Percentiles rank a stretch among this genome's conserved stretches.
Evolutionary conservation across 495 filamentous ascomycete species (phyloP).

Genomic region (Tuber borchii): DNA sequence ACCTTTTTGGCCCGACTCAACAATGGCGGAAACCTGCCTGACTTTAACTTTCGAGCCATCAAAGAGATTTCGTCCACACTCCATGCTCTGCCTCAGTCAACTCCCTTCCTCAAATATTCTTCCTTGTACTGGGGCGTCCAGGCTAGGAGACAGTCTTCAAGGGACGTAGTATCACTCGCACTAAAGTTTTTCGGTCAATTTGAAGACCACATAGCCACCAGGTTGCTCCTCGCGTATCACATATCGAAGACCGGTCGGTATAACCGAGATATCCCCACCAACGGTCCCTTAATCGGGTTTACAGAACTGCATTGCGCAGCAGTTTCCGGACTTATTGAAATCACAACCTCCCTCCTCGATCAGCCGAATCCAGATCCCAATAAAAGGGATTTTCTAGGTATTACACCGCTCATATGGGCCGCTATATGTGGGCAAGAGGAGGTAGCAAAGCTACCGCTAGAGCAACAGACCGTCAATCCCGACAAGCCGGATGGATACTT

Average conservation of each 20-base stretch:
- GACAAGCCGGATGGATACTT: not conserved
- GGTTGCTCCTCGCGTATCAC: not conserved
- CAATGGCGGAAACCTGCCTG: not conserved
- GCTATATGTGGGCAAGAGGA: no score
- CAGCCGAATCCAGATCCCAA: not conserved
- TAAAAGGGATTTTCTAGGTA: not conserved
- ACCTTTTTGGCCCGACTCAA: not conserved
- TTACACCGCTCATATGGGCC: no score
- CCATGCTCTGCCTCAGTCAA: not conserved
- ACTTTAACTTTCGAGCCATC: not conserved
- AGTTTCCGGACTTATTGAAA: not conserved
- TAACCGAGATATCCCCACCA: not conserved
- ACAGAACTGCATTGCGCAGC: not conserved
- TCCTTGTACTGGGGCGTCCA: not conserved
- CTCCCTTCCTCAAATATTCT: not conserved
- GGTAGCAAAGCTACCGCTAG: no score
- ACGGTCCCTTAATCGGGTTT: not conserved
- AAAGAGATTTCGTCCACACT: not conserved
- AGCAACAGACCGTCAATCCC: not conserved
- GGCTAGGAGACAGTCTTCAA: not conserved
- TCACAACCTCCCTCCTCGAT: not conserved
- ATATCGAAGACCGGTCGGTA: not conserved
- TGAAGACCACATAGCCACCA: not conserved
- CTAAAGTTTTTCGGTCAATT: not conserved
- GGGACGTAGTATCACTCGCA: not conserved